A percentile compares a stretch with the other conserved stretches of the same genome.
These are phyloP conservation scores for Primulina eburnea DNA, from an alignment of 257 asterid species.

Conservation along the genomic window DNA sequence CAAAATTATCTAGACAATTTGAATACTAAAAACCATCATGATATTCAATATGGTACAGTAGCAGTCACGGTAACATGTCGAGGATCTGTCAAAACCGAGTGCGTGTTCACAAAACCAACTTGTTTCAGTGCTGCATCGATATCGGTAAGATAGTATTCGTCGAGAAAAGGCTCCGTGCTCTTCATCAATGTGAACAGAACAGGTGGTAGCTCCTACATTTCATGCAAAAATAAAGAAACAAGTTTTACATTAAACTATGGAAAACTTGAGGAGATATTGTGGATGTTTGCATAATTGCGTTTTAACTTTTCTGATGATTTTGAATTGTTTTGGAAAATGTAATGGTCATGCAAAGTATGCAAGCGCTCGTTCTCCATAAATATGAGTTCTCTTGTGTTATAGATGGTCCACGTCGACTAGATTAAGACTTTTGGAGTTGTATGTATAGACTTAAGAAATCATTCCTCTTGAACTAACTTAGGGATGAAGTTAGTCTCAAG, in stretches of 20 bases:
- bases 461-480: too few species aligned
- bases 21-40: background rate
- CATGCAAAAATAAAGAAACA: background rate
- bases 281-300: background rate
- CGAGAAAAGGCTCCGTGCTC: conserved; percentile 91
- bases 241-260: background rate
- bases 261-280: background rate
- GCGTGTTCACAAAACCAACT: conserved; percentile 58
- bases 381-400: too few species aligned
- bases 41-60: conserved; percentile 52
- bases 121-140: conserved; percentile 56
- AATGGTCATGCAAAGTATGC: background rate
- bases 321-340: background rate
- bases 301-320: too few species aligned
- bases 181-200: conserved; percentile 89
- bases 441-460: too few species aligned
- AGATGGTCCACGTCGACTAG: too few species aligned
- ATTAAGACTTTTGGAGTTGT: too few species aligned
- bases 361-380: too few species aligned
- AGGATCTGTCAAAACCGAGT: conserved; percentile 71
- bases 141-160: conserved; percentile 81
- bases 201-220: conserved; percentile 70
- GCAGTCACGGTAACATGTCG: conserved; percentile 86
- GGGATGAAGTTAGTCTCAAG: too few species aligned
- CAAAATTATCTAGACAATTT: background rate